These are phyloP conservation scores for Aureobasidium sp. DNA, from an alignment of 2,329 filamentous ascomycete genomes.

Conservation along the genomic window DNA sequence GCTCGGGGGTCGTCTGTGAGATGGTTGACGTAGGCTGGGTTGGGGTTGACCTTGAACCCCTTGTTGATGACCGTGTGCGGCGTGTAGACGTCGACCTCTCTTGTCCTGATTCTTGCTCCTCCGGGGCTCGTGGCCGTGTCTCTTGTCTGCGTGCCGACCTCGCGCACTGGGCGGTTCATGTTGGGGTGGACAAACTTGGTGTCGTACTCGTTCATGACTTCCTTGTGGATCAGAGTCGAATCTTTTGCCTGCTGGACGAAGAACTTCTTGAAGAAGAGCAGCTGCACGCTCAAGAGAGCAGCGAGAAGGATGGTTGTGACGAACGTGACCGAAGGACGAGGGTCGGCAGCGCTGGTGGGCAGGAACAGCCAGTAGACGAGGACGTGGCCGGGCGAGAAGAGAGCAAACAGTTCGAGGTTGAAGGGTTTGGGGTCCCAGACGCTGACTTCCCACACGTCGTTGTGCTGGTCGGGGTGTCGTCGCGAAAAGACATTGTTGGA, in stretches of 20 bases:
- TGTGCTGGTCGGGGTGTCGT: constrained; percentile 69
- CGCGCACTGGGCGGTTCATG: constrained; percentile 69
- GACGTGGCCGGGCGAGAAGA: constrained; percentile 92
- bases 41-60: constrained; percentile 72
- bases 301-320: constrained; percentile 74
- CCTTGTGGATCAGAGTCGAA: constrained; percentile 71
- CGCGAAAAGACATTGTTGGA: constrained; percentile 66
- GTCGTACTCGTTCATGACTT: constrained; percentile 93
- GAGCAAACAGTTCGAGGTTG: constrained; percentile 70
- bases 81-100: constrained; percentile 53
- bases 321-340: constrained; percentile 75
- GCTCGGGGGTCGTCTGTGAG: constrained; percentile 13
- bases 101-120: constrained; percentile 21
- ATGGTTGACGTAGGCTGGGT: constrained; percentile 62
- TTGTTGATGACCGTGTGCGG: constrained; percentile 59
- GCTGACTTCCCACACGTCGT: constrained; percentile 89
- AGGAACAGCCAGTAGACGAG: constrained; percentile 82
- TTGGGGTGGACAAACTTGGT: constrained; percentile 88
- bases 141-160: constrained; percentile 71
- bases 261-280: constrained; percentile 61
- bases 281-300: constrained; percentile 63
- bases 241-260: constrained; percentile 85
- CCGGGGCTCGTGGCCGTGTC: constrained; percentile 26
- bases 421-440: constrained; percentile 91
- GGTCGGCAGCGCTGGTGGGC: constrained; percentile 65